These are phyloP conservation scores for Aureobasidium sp. DNA, from an alignment of 2,329 filamentous ascomycete genomes.

Conservation along the genomic window DNA sequence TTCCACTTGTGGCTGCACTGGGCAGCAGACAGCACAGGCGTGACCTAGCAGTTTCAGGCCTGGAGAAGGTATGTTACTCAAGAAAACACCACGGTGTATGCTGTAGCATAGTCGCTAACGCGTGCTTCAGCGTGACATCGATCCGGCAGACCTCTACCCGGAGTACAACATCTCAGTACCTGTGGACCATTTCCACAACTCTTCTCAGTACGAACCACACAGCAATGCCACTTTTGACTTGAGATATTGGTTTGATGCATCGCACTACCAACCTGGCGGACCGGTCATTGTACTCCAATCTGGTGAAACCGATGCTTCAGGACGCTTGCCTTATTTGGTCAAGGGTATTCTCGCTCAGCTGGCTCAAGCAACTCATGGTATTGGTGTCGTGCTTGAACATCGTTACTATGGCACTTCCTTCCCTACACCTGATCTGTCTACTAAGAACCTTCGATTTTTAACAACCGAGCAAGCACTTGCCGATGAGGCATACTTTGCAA, in stretches of 20 bases:
- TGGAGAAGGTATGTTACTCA: neutral
- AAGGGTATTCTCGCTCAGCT: conserved; percentile 72
- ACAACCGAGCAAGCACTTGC: conserved; percentile 76
- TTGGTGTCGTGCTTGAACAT: conserved; percentile 78
- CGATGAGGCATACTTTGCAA: conserved; percentile 72
- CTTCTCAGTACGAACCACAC: conserved; percentile 69
- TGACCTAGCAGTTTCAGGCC: neutral
- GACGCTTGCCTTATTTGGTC: conserved; percentile 59
- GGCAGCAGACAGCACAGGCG: conserved; percentile 4
- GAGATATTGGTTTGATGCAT: conserved; percentile 76
- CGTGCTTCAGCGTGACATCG: conserved; percentile 16
- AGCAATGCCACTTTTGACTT: conserved; percentile 57
- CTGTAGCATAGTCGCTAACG: neutral
- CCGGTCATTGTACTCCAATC: conserved; percentile 70
- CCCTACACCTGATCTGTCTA: conserved; percentile 57
- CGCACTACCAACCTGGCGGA: conserved; percentile 65
- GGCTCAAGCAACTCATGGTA: conserved; percentile 59
- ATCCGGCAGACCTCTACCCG: conserved; percentile 35
- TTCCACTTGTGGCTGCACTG: neutral
- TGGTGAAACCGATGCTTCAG: conserved; percentile 60
- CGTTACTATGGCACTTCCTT: conserved; percentile 77
- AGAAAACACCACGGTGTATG: neutral
- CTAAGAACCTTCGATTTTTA: conserved; percentile 67
- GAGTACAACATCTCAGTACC: conserved; percentile 46
- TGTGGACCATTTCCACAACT: conserved; percentile 78